Evolutionary conservation across 2,329 filamentous ascomycete species (phyloP).

Genomic region (Fusarium cicatricum): DNA sequence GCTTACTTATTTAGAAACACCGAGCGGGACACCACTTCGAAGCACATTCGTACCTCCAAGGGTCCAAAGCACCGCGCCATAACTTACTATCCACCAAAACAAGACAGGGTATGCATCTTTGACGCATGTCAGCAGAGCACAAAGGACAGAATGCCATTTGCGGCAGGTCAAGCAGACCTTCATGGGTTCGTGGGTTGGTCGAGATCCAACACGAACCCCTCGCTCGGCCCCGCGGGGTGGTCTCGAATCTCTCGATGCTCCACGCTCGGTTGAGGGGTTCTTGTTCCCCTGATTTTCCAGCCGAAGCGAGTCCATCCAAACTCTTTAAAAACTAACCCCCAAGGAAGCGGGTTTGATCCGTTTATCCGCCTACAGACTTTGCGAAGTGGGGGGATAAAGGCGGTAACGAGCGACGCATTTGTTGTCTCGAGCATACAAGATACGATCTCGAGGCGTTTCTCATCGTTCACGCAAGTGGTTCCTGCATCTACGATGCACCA

Average conservation of each 20-base stretch:
- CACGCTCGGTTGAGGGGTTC: not conserved
- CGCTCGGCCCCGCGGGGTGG: conserved; percentile 22
- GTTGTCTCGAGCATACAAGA: not conserved
- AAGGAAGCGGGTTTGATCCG: conserved; percentile 9
- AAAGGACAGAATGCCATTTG: conserved; percentile 19
- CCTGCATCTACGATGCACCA: conserved; percentile 31
- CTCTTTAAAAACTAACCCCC: too few relatives aligned
- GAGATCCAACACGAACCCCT: not conserved
- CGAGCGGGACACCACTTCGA: not conserved
- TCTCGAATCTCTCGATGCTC: conserved; percentile 15
- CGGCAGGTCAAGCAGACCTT: conserved; percentile 11
- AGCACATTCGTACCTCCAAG: too few relatives aligned
- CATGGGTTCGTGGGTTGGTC: not conserved
- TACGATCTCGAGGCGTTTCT: conserved; percentile 20
- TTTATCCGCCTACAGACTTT: not conserved
- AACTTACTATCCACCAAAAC: not conserved
- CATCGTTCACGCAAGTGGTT: conserved; percentile 18
- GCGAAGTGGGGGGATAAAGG: conserved; percentile 1
- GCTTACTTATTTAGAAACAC: too few relatives aligned
- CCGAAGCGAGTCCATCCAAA: conserved; percentile 3
- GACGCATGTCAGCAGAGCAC: conserved; percentile 31
- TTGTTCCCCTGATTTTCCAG: conserved; percentile 18
- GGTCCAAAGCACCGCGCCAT: too few relatives aligned
- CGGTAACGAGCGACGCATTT: not conserved
- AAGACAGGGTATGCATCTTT: conserved; percentile 16